Conservation (phyloP, 108 stramenopile species). For the Schizochytrium sp. region DNA sequence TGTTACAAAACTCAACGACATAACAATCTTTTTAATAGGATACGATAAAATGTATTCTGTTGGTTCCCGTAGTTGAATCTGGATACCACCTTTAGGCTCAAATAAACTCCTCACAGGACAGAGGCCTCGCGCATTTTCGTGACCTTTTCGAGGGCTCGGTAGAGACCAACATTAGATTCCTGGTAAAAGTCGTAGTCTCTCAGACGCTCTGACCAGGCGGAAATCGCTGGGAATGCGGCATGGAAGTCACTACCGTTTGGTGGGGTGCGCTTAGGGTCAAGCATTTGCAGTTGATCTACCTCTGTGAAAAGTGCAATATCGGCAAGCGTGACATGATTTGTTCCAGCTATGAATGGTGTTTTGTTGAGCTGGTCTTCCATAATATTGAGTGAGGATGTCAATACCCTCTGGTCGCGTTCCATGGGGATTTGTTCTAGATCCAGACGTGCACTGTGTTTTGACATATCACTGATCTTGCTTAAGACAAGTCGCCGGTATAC, state of each 20-base stretch:
- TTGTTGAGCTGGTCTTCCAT: constrained; percentile 44
- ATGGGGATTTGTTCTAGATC: constrained; percentile 40
- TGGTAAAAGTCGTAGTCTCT: neutral
- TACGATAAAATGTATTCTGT: too few relatives aligned
- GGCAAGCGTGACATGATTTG: neutral
- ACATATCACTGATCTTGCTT: neutral
- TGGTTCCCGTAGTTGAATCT: too few relatives aligned
- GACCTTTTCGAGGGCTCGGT: neutral
- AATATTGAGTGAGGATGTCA: neutral
- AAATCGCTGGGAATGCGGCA: neutral
- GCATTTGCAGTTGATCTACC: constrained; percentile 20
- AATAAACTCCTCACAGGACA: too few relatives aligned
- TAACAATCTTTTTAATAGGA: too few relatives aligned
- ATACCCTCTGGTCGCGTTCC: constrained; percentile 30
- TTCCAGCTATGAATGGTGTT: neutral
- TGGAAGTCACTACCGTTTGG: neutral
- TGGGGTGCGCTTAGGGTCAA: neutral
- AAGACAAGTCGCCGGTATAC: neutral
- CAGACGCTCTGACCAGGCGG: constrained; percentile 17
- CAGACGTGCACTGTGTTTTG: neutral
- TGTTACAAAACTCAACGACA: too few relatives aligned
- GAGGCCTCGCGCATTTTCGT: neutral
- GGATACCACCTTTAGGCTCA: too few relatives aligned
- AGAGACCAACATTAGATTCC: neutral
- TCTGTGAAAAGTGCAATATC: constrained; percentile 25